Evolutionary conservation across 1,139 yeast genomes (phyloP).

Genomic region (Scheffersomyces titani): DNA sequence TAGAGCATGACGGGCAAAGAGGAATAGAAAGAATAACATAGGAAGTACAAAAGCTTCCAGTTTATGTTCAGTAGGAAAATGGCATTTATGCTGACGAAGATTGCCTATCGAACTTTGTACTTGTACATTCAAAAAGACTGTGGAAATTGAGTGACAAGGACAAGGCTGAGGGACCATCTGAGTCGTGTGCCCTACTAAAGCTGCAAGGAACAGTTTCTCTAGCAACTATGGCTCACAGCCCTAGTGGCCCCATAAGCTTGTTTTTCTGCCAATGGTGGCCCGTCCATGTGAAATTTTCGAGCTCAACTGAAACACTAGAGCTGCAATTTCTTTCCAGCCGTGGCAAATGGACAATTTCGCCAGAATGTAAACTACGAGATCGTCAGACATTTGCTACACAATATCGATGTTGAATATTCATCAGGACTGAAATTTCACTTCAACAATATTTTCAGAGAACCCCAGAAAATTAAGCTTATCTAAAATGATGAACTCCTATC

Average conservation of each 20-base stretch:
- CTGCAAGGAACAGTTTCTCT: background rate
- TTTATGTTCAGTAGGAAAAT: too few relatives aligned
- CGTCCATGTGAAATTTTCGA: background rate
- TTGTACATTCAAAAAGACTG: too few relatives aligned
- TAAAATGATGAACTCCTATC: background rate
- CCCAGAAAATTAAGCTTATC: background rate
- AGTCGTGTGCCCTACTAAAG: background rate
- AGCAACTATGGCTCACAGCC: background rate
- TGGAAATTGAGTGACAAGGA: too few relatives aligned
- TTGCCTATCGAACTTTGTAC: too few relatives aligned
- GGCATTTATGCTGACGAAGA: too few relatives aligned
- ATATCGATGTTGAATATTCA: background rate
- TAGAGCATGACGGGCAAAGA: too few relatives aligned
- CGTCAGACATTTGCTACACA: background rate
- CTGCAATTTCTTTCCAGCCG: background rate
- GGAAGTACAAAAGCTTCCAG: too few relatives aligned
- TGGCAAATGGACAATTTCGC: background rate
- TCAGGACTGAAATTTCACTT: background rate
- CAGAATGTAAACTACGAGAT: background rate
- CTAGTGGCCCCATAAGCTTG: background rate
- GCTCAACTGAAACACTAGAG: background rate
- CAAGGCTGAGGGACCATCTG: too few relatives aligned
- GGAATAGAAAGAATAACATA: too few relatives aligned
- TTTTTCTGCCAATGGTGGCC: background rate
- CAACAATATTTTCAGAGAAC: background rate